Base-by-base conservation (phyloP, 129 eudicot species). In the Deinandra increscens region DNA sequence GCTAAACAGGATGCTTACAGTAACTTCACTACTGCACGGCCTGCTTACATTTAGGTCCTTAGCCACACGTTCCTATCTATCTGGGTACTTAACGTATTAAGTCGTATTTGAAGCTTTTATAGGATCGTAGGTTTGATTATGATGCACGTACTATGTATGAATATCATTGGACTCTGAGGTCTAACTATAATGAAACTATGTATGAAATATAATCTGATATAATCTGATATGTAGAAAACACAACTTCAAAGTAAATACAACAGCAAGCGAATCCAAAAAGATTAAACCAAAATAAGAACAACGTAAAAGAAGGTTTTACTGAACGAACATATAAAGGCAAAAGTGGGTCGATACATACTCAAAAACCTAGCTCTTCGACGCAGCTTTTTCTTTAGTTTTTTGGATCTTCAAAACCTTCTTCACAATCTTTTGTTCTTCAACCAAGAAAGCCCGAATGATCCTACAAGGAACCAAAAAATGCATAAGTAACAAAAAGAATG, bases 371-470 rank as follows among this genome's bases (percentile, higher is more conserved):
- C 82, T 80, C 81, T 84, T 90, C 1, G 82, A 22, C 12, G 95
- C 87, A 5, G 78, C 79, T 82, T 81, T 77, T 66, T 87, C 95
- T 79, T 90, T 90, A 67, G 91, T 48, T 71, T 90, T 90, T 69
- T 90, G 97, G n/a, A 87, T 90, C 89, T 90, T 90, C 85, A 90
- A 59, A 58, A 90, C 97, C 82, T 90, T 90, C 82, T 90, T 90
- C 78, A 90, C 97, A 66, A 90, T 90, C 87, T 90, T 90, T 60
- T 87, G 97, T 66, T 90, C 97, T 83, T 90, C 91, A 12, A 87
- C 87, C 76, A 90, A 76, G 78, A 90, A 90, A 10, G 95, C 97
- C 75, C 97, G 70, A 8, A 90, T 82, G 75, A 86, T 90, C 88
- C 97, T 89, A 59, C 18, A 74, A 78, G 41, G 14, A 34, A 42